phyloP scores from a whole-genome alignment of 805 yeast genomes.

The Ogataea pignaliae region DNA sequence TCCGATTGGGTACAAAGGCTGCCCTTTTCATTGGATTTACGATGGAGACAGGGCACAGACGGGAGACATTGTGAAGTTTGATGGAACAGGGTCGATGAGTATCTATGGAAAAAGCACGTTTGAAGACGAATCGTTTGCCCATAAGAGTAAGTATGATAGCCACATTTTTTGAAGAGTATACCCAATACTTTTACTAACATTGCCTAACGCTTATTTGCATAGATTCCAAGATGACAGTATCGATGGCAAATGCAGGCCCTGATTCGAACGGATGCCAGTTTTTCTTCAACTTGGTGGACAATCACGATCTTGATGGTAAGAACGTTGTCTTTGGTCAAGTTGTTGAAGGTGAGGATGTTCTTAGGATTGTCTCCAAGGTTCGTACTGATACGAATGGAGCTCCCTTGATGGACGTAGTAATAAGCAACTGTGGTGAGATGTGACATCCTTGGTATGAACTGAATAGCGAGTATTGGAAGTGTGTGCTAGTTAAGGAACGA shows the following conservation, averaged over 20 bases:
- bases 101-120: slow-evolving; percentile 39
- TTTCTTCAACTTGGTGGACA: slow-evolving; percentile 33
- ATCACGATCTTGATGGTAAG: slow-evolving; percentile 39
- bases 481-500: no score
- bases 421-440: slow-evolving; percentile 25
- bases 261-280: slow-evolving; percentile 46
- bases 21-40: slow-evolving; percentile 37
- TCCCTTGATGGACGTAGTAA: slow-evolving; percentile 16
- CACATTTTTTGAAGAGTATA: neutral
- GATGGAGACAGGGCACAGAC: slow-evolving; percentile 37
- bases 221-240: slow-evolving; percentile 26
- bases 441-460: slow-evolving; percentile 1
- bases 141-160: slow-evolving; percentile 21
- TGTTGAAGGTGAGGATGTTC: slow-evolving; percentile 37
- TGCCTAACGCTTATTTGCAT: neutral
- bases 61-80: slow-evolving; percentile 33
- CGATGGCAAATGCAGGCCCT: slow-evolving; percentile 42
- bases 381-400: slow-evolving; percentile 15
- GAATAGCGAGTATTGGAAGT: no score
- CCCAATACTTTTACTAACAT: no score
- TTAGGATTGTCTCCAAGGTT: slow-evolving; percentile 27
- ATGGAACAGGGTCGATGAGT: slow-evolving; percentile 40
- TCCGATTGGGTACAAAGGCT: slow-evolving; percentile 41
- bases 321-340: slow-evolving; percentile 49
- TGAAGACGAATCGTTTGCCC: slow-evolving; percentile 39